Evolutionary conservation across 805 yeast species (phyloP).

Genomic region (Saccharomyces jurei): DNA sequence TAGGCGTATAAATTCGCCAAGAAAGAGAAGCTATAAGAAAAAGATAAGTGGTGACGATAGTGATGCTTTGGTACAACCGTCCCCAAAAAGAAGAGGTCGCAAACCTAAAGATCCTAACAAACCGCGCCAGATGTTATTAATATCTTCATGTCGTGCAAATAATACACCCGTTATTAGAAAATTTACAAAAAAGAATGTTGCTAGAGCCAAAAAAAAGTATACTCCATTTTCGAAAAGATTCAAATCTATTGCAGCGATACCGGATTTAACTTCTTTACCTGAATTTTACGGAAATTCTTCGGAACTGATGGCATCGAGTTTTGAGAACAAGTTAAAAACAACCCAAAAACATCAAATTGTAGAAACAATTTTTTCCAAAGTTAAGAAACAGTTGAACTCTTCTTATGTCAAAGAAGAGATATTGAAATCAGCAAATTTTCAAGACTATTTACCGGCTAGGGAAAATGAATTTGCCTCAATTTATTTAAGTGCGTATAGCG

Average conservation of each 20-base stretch:
- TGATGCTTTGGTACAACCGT: not conserved
- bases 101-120: not conserved
- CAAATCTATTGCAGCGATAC: conserved; percentile 22
- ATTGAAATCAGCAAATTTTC: conserved; percentile 32
- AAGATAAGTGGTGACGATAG: not conserved
- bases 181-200: conserved; percentile 28
- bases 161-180: conserved; percentile 18
- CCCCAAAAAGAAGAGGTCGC: not conserved
- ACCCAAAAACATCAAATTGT: conserved; percentile 32
- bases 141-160: not conserved
- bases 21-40: not conserved
- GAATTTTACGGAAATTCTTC: conserved; percentile 19
- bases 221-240: conserved; percentile 24
- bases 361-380: conserved; percentile 30
- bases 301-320: conserved; percentile 6
- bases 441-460: conserved; percentile 67
- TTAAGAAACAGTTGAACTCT: conserved; percentile 32
- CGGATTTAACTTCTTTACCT: conserved; percentile 24
- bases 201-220: conserved; percentile 25
- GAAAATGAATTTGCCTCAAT: conserved; percentile 73
- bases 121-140: not conserved
- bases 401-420: conserved; percentile 36
- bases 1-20: conserved; percentile 3
- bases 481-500: conserved; percentile 58
- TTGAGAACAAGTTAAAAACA: conserved; percentile 30